Evolutionary conservation across 2,329 filamentous ascomycete genomes (phyloP), one percentile per base, ranked within the genome.

Genomic region (Thielaviopsis euricoi): DNA sequence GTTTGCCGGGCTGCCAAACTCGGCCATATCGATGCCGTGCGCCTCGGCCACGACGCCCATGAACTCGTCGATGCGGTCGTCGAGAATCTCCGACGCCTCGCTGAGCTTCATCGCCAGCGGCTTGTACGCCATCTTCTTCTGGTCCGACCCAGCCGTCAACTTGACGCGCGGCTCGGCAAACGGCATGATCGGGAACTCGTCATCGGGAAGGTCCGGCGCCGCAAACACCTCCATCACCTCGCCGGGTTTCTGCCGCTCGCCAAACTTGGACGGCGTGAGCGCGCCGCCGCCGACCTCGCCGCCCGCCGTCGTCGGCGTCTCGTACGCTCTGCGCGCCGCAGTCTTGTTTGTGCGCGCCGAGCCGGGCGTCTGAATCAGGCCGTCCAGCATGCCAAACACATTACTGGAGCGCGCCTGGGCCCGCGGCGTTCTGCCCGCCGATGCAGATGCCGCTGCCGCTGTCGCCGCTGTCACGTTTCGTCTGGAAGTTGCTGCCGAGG

Each of bases 61-160:
- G 65, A 96, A 95, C 62, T 90, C 89, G 65, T 97, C 89, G 73
- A 98, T 96, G 64, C 89, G 80, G 70, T 97, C 91, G 70, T 98
- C 93, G 7, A 97, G 78, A 51, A 95, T 87, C 69, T 95, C 90
- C 4, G 91, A 95, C 0, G 89, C 83, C 68, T 96, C 90, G 5
- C 88, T 90, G 6, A 93, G 76, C 66, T 95, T 95, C 89, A 97
- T 95, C 1, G 88, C 86, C 76, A 97, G 84, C 1, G 89, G 87
- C 67, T 90, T 93, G 71, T 97, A 98, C 0, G 76, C 82, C 64
- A 96, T 85, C 68, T 95, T 96, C 68, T 90, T 89, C 66, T 89
- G 79, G 67, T 97, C 91, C 1, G 89, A 91, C 60, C 87, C 87
- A 2, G 89, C 87, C 6, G 85, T 90, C 21, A 95, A 77, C 67